Evolutionary conservation across 2,329 filamentous ascomycete species (phyloP).

Genomic region (Ophiobolus disseminans): DNA sequence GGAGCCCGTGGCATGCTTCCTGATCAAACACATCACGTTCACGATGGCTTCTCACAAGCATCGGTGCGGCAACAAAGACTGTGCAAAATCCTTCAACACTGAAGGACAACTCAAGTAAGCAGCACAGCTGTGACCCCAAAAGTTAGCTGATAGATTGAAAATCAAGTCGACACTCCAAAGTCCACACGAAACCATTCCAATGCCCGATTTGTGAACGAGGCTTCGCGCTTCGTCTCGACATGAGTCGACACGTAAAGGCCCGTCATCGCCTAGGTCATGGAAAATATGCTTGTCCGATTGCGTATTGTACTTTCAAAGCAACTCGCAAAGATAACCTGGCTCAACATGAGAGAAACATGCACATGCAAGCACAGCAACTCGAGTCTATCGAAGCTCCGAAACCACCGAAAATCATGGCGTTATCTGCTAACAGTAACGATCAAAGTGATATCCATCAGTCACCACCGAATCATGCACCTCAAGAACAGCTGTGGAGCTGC

Average conservation of each 20-base stretch:
- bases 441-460: background rate
- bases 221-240: slow-evolving; percentile 11
- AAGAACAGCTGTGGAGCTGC: background rate
- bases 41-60: no score
- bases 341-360: background rate
- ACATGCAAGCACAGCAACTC: background rate
- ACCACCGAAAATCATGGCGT: background rate
- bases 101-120: background rate
- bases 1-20: no score
- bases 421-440: background rate
- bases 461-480: background rate
- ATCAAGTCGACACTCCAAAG: slow-evolving; percentile 14
- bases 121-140: no score
- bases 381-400: background rate
- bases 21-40: no score
- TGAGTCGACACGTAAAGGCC: slow-evolving; percentile 6
- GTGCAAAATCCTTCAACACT: no score
- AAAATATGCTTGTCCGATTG: background rate
- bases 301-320: background rate
- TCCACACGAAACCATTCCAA: slow-evolving; percentile 10
- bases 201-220: slow-evolving; percentile 5
- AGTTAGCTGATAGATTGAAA: background rate
- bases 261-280: slow-evolving; percentile 11
- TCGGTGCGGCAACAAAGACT: no score
- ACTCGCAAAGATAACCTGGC: background rate